Evolutionary conservation across 495 filamentous ascomycete genomes (phyloP).

Genomic region (Xylaria grammica): DNA sequence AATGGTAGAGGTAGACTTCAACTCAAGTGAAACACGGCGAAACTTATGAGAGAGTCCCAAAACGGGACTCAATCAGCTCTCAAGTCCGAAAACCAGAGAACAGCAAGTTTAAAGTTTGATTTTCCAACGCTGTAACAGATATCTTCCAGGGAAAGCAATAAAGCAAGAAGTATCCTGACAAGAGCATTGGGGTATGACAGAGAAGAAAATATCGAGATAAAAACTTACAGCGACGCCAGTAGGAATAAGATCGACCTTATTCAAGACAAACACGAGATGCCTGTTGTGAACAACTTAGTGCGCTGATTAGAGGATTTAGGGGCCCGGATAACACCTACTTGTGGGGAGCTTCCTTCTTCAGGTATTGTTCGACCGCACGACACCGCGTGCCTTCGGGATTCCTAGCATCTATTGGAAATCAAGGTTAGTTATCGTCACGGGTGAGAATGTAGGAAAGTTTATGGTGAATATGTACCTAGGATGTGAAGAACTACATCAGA

Average conservation of each 20-base stretch:
- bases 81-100: conserved; percentile 57
- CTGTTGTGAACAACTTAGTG: too few relatives aligned
- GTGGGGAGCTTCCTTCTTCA: conserved; percentile 89
- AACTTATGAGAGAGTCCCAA: conserved; percentile 82
- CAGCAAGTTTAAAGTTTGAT: conserved; percentile 72
- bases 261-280: conserved; percentile 88
- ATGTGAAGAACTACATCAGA: conserved; percentile 96
- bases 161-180: conserved; percentile 86
- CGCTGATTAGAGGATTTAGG: too few relatives aligned
- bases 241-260: conserved; percentile 97
- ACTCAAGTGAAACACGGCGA: conserved; percentile 73
- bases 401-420: conserved; percentile 66
- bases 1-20: conserved; percentile 67
- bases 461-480: conserved; percentile 41
- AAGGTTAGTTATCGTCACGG: neutral
- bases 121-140: conserved; percentile 99
- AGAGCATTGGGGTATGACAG: conserved; percentile 66
- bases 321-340: too few relatives aligned
- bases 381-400: conserved; percentile 91
- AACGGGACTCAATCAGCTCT: conserved; percentile 78
- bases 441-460: neutral
- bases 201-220: conserved; percentile 26
- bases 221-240: conserved; percentile 90
- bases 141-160: conserved; percentile 67
- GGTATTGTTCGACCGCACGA: conserved; percentile 90